Base-by-base conservation (phyloP, 2,329 filamentous ascomycete species). In the Fusarium concolor region DNA sequence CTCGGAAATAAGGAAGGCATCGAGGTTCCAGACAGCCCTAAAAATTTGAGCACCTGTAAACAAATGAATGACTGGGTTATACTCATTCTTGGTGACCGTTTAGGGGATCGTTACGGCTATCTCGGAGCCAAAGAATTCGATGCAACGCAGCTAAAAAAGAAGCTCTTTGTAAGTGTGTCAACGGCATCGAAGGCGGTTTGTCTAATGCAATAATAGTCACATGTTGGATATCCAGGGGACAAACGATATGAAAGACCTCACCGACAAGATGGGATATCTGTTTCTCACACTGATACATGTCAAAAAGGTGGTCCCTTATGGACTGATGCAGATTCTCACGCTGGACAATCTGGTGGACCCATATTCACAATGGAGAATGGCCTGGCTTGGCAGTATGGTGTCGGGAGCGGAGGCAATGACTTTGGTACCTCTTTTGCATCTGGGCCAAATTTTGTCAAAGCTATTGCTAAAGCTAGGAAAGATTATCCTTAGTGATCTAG, bases 311-410 rank as follows among this genome's bases (percentile, higher is more conserved):
- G 29, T 1, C 15, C 18, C 28, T 4, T 56, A 3, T 6, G 29
- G 5, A 66, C 54, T 20, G 50, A 68, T 11, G 43, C 50, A 10
- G 65, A 65, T 29, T 35, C 24, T 2, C 12, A 22, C 6, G 1
- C 2, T 0, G 65, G 65, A 1, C 26, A 60, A 17, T 68, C 65
- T 20, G 65, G 65, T n/a, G 55, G 65, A 1, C 65, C 65, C 3
- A n/a, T 68, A 7, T 68, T 41, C 6, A 17, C 7, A 0, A 24
- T 61, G 15, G 42, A 56, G 3, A 22, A 50, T 2, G 65, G 49
- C 4, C 4, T 18, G 0, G 39, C 37, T 17, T 68, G 56, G 42
- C 28, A 45, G 2, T 65, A 68, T 15, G 65, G 41, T 1, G 24
- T 55, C 5, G 10, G 31, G 10, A 68, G 52, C 6, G 24, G 35